Conservation (phyloP, 1,284 basidiomycete species). For the Anthracocystis setariae region DNA sequence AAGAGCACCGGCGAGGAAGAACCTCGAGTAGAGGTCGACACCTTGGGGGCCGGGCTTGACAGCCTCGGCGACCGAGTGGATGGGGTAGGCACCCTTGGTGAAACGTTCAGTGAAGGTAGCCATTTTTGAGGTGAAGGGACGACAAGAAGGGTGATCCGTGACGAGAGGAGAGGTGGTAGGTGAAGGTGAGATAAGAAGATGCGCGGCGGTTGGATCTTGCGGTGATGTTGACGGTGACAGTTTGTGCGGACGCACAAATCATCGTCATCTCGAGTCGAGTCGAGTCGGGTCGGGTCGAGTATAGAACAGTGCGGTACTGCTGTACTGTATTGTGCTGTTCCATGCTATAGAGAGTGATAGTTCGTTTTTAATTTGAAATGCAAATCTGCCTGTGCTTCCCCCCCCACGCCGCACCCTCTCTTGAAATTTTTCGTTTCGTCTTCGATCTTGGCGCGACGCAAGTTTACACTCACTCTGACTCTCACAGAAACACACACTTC, state of each 20-base stretch:
- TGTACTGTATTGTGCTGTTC: too few species aligned
- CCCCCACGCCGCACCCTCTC: neutral
- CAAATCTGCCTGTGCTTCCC: too few species aligned
- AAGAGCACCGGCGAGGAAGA: constrained; percentile 83
- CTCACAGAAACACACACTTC: too few species aligned
- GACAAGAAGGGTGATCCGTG: neutral
- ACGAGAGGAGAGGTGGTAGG: neutral
- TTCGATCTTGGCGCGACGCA: neutral
- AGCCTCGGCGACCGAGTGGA: constrained; percentile 57
- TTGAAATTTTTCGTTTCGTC: neutral
- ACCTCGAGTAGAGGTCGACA: constrained; percentile 70
- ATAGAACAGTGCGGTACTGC: too few species aligned
- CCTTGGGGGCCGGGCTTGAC: constrained; percentile 57
- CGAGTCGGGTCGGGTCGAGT: too few species aligned
- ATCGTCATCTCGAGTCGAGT: neutral
- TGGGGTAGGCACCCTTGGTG: constrained; percentile 59
- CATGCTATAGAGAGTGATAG: too few species aligned
- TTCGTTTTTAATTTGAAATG: too few species aligned
- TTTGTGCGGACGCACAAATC: neutral
- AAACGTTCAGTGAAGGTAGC: constrained; percentile 52
- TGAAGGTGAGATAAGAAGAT: neutral
- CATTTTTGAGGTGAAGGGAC: constrained; percentile 26
- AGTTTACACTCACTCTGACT: too few species aligned
- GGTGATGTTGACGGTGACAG: neutral
- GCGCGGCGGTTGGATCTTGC: neutral